phyloP scores from a whole-genome alignment of 2,329 filamentous ascomycete genomes.

The Clarireedia hainanense region DNA sequence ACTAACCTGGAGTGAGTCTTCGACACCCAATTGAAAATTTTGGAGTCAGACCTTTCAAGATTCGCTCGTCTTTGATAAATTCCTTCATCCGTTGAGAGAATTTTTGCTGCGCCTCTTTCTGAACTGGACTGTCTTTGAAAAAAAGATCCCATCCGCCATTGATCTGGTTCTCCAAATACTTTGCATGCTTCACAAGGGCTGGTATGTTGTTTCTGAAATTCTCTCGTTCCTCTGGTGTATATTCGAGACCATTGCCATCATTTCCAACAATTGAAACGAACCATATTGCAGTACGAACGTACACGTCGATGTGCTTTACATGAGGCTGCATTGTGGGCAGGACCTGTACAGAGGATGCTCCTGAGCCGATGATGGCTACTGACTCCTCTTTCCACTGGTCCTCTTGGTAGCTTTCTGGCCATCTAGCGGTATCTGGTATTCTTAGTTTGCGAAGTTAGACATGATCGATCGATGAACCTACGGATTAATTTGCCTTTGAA shows the following conservation, averaged over 20 bases:
- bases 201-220: constrained; percentile 35
- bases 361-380: constrained; percentile 34
- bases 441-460: not conserved
- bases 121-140: constrained; percentile 34
- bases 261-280: constrained; percentile 38
- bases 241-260: constrained; percentile 37
- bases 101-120: constrained; percentile 32
- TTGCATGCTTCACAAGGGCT: constrained; percentile 18
- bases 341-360: constrained; percentile 32
- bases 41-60: constrained; percentile 8
- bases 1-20: constrained; percentile 36
- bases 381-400: constrained; percentile 24
- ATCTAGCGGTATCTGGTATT: constrained; percentile 34
- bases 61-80: constrained; percentile 39
- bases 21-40: constrained; percentile 31
- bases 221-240: constrained; percentile 35
- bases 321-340: constrained; percentile 33
- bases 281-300: constrained; percentile 44
- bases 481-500: constrained; percentile 41
- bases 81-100: constrained; percentile 39
- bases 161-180: constrained; percentile 31
- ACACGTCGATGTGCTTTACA: constrained; percentile 39
- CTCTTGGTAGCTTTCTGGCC: constrained; percentile 31
- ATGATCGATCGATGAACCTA: constrained; percentile 25
- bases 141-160: constrained; percentile 41